phyloP scores from a whole-genome alignment of 805 yeast species.

The Naumovozyma dairenensis region DNA sequence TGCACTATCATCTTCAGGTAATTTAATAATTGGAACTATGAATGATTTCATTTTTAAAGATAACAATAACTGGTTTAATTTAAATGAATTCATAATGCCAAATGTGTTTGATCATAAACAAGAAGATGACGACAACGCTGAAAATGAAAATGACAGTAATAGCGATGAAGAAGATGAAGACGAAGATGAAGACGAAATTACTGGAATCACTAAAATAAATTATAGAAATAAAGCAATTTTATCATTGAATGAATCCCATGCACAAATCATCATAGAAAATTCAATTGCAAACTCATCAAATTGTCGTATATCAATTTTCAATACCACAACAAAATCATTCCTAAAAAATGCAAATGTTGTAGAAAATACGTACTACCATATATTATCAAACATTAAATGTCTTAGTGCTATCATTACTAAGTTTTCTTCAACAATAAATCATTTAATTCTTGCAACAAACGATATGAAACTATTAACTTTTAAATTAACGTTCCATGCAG shows the following conservation, averaged over 20 bases:
- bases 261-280: slow-evolving; percentile 7
- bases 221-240: slow-evolving; percentile 9
- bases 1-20: slow-evolving; percentile 18
- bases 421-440: slow-evolving; percentile 21
- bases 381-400: slow-evolving; percentile 6
- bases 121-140: slow-evolving; percentile 2
- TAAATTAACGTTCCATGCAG: slow-evolving; percentile 9
- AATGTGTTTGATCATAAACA: slow-evolving; percentile 3
- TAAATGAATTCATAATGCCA: slow-evolving; percentile 1
- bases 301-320: too few species aligned
- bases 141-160: slow-evolving; percentile 8
- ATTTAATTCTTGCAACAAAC: slow-evolving; percentile 39
- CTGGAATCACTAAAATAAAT: slow-evolving; percentile 5
- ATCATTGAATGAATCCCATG: slow-evolving; percentile 1
- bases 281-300: too few species aligned
- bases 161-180: slow-evolving; percentile 12
- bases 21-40: slow-evolving; percentile 22
- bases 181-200: slow-evolving; percentile 9
- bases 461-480: slow-evolving; percentile 13
- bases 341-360: too few species aligned
- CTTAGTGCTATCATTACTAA: slow-evolving; percentile 15
- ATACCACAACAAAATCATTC: too few species aligned
- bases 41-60: slow-evolving; percentile 14
- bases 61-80: slow-evolving; percentile 18
- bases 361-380: too few species aligned